These are phyloP conservation scores for Aureoboletus auriporus DNA, from an alignment of 768 basidiomycete species.

Conservation along the genomic window DNA sequence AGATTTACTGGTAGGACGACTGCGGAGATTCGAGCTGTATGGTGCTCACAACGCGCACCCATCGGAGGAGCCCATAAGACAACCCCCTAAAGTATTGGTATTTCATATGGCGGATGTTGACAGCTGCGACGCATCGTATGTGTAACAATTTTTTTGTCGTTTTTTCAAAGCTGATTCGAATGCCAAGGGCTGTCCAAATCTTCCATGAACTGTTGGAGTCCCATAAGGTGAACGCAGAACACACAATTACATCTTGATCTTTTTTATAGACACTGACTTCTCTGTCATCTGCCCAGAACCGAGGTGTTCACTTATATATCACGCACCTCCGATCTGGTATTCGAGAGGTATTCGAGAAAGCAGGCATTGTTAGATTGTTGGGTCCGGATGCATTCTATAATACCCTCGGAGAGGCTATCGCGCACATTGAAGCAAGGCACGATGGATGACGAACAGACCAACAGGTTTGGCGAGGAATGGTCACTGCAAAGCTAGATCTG, in stretches of 20 bases:
- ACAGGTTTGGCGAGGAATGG: too few species aligned
- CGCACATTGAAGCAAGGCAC: conserved; percentile 29
- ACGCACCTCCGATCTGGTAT: conserved; percentile 41
- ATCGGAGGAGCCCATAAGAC: conserved; percentile 77
- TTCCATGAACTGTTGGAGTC: conserved; percentile 75
- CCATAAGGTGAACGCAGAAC: conserved; percentile 52
- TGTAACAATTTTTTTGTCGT: conserved; percentile 5
- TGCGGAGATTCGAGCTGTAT: conserved; percentile 85
- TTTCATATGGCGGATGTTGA: conserved; percentile 95
- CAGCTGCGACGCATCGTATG: conserved; percentile 86
- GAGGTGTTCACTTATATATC: conserved; percentile 43
- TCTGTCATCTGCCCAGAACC: conserved; percentile 27
- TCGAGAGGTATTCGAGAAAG: conserved; percentile 38
- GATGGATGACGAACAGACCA: conserved; percentile 1
- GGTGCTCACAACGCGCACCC: conserved; percentile 80
- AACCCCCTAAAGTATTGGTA: conserved; percentile 72
- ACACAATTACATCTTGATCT: background rate
- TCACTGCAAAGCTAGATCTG: too few species aligned
- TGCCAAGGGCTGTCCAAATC: conserved; percentile 72
- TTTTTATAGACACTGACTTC: background rate
- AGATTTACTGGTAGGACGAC: conserved; percentile 50
- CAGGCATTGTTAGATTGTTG: conserved; percentile 40
- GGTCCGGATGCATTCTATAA: conserved; percentile 43
- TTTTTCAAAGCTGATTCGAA: conserved; percentile 4
- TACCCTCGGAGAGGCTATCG: conserved; percentile 41